Base-by-base conservation (phyloP, 768 basidiomycete species). In the Tulasnella sp. region DNA sequence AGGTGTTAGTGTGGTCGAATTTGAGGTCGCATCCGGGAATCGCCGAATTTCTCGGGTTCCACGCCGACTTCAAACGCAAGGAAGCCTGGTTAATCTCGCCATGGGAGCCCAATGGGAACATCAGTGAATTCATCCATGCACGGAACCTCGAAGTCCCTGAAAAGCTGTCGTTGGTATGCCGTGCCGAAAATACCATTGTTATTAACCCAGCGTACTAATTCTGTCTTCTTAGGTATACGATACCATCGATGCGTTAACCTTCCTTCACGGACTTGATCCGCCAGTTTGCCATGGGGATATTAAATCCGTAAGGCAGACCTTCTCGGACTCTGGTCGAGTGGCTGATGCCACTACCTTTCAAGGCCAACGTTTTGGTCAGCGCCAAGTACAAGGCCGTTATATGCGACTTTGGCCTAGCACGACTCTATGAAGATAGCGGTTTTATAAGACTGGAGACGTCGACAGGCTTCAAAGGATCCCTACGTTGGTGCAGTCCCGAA, bases 391-490 rank as follows among this genome's bases (percentile, higher is more conserved):
- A 19, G 14, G 69, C 69, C 2, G 19, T 2, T 25, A 31, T 70
- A 2, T 70, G 69, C 69, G 69, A 70, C 25, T 70, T 70, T 70
- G 69, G 69, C 40, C 36, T 70, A 25, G 69, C 69, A 22, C 37
- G 40, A 12, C 3, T 42, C 2, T 19, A 70, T 22, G 69, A 38
- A 38, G 37, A 70, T 29, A 42, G 37, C 17, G 40, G 40, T 4
- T 38, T 70, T 17, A 11, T 12, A 6, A 19, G 58, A 64, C 15
- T 70, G 4, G 69, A 70, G 31, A 70, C 69, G 3, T 38, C 69
- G 17, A 42, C 37, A n/a, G 69, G 69, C 37, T 70, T 70, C 14
- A 70, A 70, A 34, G 69, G 69, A 25, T 70, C 69, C 2, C 36
- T 70, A 17, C 69, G 37, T 12, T 70, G 40, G 37, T 70, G 69